A percentile compares a stretch with the other conserved stretches of the same genome.
Evolutionary conservation across 1,284 basidiomycete species (phyloP).

Genomic region (Rhodotorula sp.): DNA sequence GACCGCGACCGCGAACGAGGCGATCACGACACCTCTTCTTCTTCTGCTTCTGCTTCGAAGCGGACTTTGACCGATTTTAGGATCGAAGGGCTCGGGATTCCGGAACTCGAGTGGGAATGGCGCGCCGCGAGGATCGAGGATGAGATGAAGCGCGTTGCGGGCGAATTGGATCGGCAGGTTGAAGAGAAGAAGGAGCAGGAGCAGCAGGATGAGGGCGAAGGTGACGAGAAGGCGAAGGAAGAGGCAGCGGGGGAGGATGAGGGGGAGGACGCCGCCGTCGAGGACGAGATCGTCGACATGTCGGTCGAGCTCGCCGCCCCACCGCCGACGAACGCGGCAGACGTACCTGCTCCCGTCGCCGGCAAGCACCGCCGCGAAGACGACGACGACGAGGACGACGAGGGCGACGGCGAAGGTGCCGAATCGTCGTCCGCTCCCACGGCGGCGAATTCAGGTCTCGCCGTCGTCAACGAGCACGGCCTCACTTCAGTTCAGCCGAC

Average conservation of each 20-base stretch:
- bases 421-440: not conserved
- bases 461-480: not conserved
- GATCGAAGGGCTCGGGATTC: slow-evolving; percentile 81
- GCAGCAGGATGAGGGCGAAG: not conserved
- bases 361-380: slow-evolving; percentile 25
- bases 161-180: slow-evolving; percentile 22
- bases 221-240: not conserved
- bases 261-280: not conserved
- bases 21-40: slow-evolving; percentile 54
- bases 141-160: slow-evolving; percentile 17
- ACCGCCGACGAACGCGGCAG: not conserved
- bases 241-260: slow-evolving; percentile 5
- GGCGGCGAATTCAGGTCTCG: no score
- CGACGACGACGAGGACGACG: slow-evolving; percentile 21
- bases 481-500: not conserved
- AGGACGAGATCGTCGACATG: slow-evolving; percentile 26
- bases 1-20: slow-evolving; percentile 47
- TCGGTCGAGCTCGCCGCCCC: slow-evolving; percentile 20
- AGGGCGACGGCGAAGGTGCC: no score
- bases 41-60: slow-evolving; percentile 46
- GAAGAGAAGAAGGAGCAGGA: slow-evolving; percentile 23
- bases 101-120: slow-evolving; percentile 54
- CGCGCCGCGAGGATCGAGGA: slow-evolving; percentile 58
- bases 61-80: slow-evolving; percentile 91
- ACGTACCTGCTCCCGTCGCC: not conserved